A percentile compares a stretch with the other conserved stretches of the same genome.
These are phyloP conservation scores for Suillus brevipes DNA, from an alignment of 768 basidiomycete species.

Conservation along the genomic window DNA sequence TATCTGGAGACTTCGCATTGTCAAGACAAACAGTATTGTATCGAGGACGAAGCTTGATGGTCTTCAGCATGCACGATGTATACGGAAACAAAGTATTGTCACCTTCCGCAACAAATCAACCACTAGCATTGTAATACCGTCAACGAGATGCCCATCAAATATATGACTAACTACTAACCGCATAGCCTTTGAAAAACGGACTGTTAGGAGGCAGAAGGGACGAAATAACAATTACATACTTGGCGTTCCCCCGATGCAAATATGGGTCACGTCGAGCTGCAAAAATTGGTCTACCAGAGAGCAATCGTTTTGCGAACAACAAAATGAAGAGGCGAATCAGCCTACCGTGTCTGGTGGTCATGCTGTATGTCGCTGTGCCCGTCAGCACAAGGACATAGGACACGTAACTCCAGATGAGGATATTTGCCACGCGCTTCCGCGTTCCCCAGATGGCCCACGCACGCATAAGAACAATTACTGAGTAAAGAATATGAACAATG, in stretches of 20 bases:
- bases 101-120: conserved; percentile 8
- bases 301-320: background rate
- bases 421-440: conserved; percentile 4
- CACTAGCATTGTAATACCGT: conserved; percentile 7
- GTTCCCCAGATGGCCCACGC: conserved; percentile 26
- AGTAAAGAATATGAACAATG: background rate
- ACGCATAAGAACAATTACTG: conserved; percentile 28
- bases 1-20: conserved; percentile 12
- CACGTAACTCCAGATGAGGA: conserved; percentile 12
- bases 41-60: conserved; percentile 20
- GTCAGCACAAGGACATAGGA: conserved; percentile 6
- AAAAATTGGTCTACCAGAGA: conserved; percentile 8
- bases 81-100: background rate
- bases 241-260: conserved; percentile 11
- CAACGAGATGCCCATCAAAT: background rate
- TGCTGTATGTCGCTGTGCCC: conserved; percentile 5
- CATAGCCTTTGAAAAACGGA: background rate
- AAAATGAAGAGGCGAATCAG: background rate
- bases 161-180: background rate
- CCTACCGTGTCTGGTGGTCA: background rate
- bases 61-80: background rate
- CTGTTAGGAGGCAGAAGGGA: background rate
- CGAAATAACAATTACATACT: conserved; percentile 13
- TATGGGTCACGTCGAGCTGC: conserved; percentile 13
- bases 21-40: conserved; percentile 4